Conservation (phyloP, 352 stramenopile species). For the Salisapilia sapeloensis region DNA sequence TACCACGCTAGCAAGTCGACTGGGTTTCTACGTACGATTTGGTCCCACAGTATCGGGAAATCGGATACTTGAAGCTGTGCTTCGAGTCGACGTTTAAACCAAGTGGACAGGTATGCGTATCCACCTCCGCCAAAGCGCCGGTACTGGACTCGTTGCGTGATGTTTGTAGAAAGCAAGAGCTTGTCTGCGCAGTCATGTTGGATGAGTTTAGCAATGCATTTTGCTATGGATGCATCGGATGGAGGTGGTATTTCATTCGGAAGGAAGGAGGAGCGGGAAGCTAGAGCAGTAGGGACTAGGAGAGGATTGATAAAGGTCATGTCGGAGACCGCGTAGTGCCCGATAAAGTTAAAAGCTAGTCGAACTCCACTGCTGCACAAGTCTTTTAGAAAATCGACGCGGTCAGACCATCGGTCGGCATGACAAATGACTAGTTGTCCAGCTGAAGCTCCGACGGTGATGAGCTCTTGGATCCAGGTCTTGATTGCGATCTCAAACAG, state of each 20-base stretch:
- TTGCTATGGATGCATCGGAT: conserved; percentile 18
- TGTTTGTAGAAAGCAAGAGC: conserved; percentile 41
- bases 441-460: conserved; percentile 12
- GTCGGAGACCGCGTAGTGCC: conserved; percentile 43
- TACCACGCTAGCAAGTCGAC: conserved; percentile 46
- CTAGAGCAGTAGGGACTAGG: conserved; percentile 1
- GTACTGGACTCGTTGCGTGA: conserved; percentile 54
- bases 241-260: conserved; percentile 10
- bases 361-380: conserved; percentile 18
- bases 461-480: conserved; percentile 17
- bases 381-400: conserved; percentile 18
- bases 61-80: conserved; percentile 7
- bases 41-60: conserved; percentile 15
- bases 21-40: conserved; percentile 22
- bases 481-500: conserved; percentile 5
- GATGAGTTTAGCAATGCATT: conserved; percentile 15
- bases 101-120: conserved; percentile 33
- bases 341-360: conserved; percentile 49
- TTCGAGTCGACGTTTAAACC: conserved; percentile 22
- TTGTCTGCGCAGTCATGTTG: conserved; percentile 8
- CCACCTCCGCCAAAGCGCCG: conserved; percentile 45
- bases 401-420: conserved; percentile 39
- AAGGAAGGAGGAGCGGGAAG: not conserved
- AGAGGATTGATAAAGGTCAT: conserved; percentile 16
- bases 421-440: conserved; percentile 44